Evolutionary conservation across 352 stramenopile genomes (phyloP).

Genomic region (Phytophthora pini): DNA sequence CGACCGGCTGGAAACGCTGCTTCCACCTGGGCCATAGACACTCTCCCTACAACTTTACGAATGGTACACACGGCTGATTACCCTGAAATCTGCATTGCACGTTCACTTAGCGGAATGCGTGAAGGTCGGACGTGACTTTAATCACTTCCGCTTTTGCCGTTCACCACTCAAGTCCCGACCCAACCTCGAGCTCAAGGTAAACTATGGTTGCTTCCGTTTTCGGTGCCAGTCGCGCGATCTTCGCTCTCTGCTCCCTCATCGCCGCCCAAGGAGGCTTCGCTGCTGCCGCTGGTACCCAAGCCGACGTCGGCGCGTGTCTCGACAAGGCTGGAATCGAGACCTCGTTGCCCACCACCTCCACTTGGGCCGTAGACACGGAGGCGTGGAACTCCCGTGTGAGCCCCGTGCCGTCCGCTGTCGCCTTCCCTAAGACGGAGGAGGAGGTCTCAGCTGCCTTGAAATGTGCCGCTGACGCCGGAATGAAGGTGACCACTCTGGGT

Average conservation of each 20-base stretch:
- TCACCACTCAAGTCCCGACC: conserved; percentile 14
- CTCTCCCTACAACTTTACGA: not conserved
- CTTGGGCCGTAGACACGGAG: conserved; percentile 24
- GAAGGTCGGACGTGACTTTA: not conserved
- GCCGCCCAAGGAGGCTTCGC: conserved; percentile 21
- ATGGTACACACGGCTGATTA: not conserved
- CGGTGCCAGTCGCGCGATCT: conserved; percentile 17
- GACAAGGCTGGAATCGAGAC: conserved; percentile 23
- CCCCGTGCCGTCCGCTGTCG: conserved; percentile 23
- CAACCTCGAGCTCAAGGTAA: conserved; percentile 15
- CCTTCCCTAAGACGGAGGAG: conserved; percentile 27
- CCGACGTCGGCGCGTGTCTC: conserved; percentile 21
- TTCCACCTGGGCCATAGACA: not conserved
- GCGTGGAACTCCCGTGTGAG: conserved; percentile 33
- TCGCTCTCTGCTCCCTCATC: conserved; percentile 35
- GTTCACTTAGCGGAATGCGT: not conserved
- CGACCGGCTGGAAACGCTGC: not conserved
- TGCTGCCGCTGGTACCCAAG: conserved; percentile 1
- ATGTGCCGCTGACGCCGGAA: conserved; percentile 23
- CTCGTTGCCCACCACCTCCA: conserved; percentile 23
- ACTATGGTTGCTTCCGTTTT: conserved; percentile 29
- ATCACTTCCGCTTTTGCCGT: conserved; percentile 27
- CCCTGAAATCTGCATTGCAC: not conserved
- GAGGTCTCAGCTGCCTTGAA: conserved; percentile 28
- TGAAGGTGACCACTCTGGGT: conserved; percentile 37